These are phyloP conservation scores for Wallacemonas rigidus DNA, from an alignment of 208 protist genomes.

Conservation along the genomic window DNA sequence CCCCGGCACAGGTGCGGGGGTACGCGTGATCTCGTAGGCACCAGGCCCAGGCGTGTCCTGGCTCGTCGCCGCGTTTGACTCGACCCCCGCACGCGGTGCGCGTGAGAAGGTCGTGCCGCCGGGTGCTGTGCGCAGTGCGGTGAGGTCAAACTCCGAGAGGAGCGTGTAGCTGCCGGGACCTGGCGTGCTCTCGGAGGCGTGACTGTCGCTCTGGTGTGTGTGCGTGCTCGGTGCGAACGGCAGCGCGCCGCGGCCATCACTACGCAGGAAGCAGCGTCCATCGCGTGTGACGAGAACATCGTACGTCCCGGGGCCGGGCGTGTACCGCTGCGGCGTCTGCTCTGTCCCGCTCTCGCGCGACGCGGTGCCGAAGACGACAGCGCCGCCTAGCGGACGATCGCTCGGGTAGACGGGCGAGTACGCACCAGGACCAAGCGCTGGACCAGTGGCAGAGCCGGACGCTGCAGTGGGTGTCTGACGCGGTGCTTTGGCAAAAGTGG, in stretches of 20 bases:
- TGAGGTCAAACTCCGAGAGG: constrained; percentile 6
- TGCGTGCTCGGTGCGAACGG: constrained; percentile 4
- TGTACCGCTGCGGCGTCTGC: not conserved
- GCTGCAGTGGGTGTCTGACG: constrained; percentile 15
- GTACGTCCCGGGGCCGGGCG: constrained; percentile 51
- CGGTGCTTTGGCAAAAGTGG: constrained; percentile 34
- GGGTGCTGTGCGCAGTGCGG: not conserved
- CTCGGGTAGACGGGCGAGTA: constrained; percentile 22
- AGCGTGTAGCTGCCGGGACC: constrained; percentile 50
- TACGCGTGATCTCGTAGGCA: constrained; percentile 6
- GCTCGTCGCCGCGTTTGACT: not conserved
- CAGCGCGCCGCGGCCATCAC: constrained; percentile 1
- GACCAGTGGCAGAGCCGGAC: not conserved
- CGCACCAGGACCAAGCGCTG: constrained; percentile 30
- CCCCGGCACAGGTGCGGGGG: no score
- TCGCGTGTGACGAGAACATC: constrained; percentile 26
- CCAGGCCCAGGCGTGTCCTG: constrained; percentile 3
- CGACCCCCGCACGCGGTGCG: constrained; percentile 8
- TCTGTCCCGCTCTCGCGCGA: constrained; percentile 7
- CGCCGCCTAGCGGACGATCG: not conserved
- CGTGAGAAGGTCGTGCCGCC: not conserved
- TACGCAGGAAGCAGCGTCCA: constrained; percentile 8
- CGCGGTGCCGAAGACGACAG: constrained; percentile 23
- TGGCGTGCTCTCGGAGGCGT: constrained; percentile 26
- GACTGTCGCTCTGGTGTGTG: constrained; percentile 21